Percentiles rank a stretch among this genome's conserved stretches.
These are phyloP conservation scores for Eimeria acervulina DNA, from an alignment of 169 alveolate genomes.

Conservation along the genomic window DNA sequence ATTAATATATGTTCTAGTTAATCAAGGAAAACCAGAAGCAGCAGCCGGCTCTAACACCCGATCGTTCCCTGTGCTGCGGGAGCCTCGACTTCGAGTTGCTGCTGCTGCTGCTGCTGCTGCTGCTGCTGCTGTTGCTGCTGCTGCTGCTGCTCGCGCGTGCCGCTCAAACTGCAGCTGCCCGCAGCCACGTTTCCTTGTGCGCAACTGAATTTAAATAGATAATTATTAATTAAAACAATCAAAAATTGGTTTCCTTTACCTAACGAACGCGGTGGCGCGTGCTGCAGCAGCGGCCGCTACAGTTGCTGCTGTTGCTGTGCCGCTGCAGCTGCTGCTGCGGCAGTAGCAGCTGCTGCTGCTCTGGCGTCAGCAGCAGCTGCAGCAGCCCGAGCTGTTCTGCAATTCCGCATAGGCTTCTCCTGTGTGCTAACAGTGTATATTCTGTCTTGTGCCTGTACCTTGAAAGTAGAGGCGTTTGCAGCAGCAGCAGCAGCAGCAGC, in stretches of 20 bases:
- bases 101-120: slow-evolving; percentile 44
- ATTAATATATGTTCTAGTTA: not conserved
- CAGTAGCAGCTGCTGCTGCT: slow-evolving; percentile 55
- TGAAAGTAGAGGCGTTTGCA: not conserved
- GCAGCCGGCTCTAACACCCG: not conserved
- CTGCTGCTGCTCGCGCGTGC: not conserved
- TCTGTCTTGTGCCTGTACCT: slow-evolving; percentile 17
- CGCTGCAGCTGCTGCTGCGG: slow-evolving; percentile 55
- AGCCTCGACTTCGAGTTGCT: slow-evolving; percentile 46
- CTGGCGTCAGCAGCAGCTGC: slow-evolving; percentile 64
- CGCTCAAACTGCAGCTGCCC: not conserved
- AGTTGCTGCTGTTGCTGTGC: slow-evolving; percentile 41
- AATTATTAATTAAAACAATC: not conserved
- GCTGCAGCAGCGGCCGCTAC: not conserved
- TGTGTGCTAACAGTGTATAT: slow-evolving; percentile 24
- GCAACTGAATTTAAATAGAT: not conserved
- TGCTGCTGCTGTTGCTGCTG: slow-evolving; percentile 19
- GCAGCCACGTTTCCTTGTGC: not conserved
- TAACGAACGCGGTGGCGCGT: too few species aligned
- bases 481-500: slow-evolving; percentile 66
- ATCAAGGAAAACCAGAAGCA: not conserved
- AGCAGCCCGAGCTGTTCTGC: slow-evolving; percentile 40
- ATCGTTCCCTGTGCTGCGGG: not conserved
- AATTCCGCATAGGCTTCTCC: slow-evolving; percentile 26
- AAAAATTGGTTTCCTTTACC: not conserved